Base-by-base conservation (phyloP, 768 basidiomycete species). In the Hygrophoropsis aurantiaca region DNA sequence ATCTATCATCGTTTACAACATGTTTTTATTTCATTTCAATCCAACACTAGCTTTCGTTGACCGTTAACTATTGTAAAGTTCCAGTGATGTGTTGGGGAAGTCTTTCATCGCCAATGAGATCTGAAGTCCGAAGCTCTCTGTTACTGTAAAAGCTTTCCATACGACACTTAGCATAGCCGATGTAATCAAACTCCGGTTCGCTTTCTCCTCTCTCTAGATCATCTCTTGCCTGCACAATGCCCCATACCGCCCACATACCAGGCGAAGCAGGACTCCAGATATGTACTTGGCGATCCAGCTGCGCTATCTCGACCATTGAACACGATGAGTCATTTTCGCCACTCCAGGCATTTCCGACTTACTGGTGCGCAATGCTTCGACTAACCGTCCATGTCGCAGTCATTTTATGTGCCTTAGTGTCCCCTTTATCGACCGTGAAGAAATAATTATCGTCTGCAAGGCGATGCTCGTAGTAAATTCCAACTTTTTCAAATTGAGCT, bases 221-320 rank as follows among this genome's bases (percentile, higher is more conserved):
- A 55, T 91, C 89, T 52, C 80, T 80, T 5, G 90, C 92, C 66
- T 95, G 93, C 4, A 98, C 82, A 53, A 98, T 75, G 7, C 90
- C 93, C 97, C 97, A 99, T 36, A 97, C 70, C 6, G 89, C 84
- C 94, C 95, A 98, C 79, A 87, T 85, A 11, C 80, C 93, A 57
- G 94, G 91, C 18, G 87, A 87, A 4, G 90, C 85, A 10, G 94
- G 88, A 56, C 88, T 87, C 97, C 97, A 99, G 9, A 82, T 73
- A 37, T 70, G 75, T 30, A 98, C 90, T 62, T 94, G 88, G 24
- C 74, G 69, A 51, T 95, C 93, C 32, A 98, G 67, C 41, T 71
- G 74, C 16, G 70, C 66, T 18, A 89, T 67, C 48, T n/a, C n/a
- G n/a, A n/a, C n/a, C n/a, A n/a, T n/a, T n/a, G n/a, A n/a, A n/a